A percentile compares a stretch with the other conserved stretches of the same genome.
These are phyloP conservation scores for Priceomyces melissophilus DNA, from an alignment of 805 yeast genomes.

Conservation along the genomic window DNA sequence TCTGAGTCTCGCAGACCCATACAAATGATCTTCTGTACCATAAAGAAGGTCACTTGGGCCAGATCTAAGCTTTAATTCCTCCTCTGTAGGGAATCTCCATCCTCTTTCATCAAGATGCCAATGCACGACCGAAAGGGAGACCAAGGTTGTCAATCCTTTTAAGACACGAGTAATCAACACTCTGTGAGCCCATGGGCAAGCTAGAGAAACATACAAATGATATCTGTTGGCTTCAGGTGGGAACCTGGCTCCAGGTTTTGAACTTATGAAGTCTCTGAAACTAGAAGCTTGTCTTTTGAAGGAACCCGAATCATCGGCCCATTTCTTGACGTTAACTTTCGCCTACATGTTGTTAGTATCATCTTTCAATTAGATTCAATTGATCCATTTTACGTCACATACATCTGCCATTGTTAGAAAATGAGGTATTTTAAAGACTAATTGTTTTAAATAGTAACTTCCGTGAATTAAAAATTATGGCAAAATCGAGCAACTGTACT, in stretches of 20 bases:
- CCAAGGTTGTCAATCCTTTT: slow-evolving; percentile 61
- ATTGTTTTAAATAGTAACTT: not conserved
- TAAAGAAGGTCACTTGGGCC: slow-evolving; percentile 49
- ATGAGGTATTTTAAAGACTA: not conserved
- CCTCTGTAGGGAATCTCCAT: slow-evolving; percentile 71
- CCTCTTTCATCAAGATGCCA: slow-evolving; percentile 88
- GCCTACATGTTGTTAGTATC: slow-evolving; percentile 4
- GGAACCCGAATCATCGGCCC: slow-evolving; percentile 33
- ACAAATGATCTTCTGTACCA: slow-evolving; percentile 44
- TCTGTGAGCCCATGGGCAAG: slow-evolving; percentile 97
- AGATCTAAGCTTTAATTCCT: slow-evolving; percentile 42
- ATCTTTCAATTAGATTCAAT: not conserved
- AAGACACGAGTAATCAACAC: slow-evolving; percentile 68
- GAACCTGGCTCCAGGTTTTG: slow-evolving; percentile 56
- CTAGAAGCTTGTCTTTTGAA: slow-evolving; percentile 23
- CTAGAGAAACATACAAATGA: slow-evolving; percentile 80
- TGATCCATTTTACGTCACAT: not conserved
- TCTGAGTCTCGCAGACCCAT: slow-evolving; percentile 57
- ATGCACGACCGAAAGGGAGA: slow-evolving; percentile 76
- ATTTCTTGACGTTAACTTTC: slow-evolving; percentile 41
- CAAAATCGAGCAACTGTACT: not conserved
- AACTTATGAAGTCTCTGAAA: slow-evolving; percentile 66
- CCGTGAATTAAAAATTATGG: not conserved
- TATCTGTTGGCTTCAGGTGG: slow-evolving; percentile 78
- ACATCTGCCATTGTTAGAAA: slow-evolving; percentile 3